Evolutionary conservation across 202 grass and related monocot genomes (phyloP), one percentile per base, ranked within the genome.

Genomic region (Saccharum hybrid): DNA sequence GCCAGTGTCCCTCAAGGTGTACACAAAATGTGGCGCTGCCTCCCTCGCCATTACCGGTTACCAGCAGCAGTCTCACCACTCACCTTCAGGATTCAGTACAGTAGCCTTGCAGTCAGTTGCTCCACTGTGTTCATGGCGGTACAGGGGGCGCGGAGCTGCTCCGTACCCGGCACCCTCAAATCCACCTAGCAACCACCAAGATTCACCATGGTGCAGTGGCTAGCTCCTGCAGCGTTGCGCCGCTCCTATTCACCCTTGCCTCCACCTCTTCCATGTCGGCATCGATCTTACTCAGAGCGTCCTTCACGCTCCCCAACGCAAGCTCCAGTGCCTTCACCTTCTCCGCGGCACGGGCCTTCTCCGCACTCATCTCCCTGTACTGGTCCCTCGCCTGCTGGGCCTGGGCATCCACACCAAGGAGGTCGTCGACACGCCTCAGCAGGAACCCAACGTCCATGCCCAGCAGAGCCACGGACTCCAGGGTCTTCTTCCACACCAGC

Each of bases 401-500:
- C 54, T 59, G 5, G 9, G 36, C 61, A 4, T 22, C 14, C 57
- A 89, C 57, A 46, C 30, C 16, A 2, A 89, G 83, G 7, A 89
- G 66, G 4, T 0, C 46, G 0, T 61, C 63, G 5, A 89, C 21
- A 0, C 78, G 78, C 42, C 67, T 66, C n/a, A 89, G 72, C 48
- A 89, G 54, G 73, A 89, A 89, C 0, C 3, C 66, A 0, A 89
- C 78, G 1, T 89, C 22, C 88, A 89, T 89, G 46, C 88, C 88
- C 37, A 89, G 78, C 16, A 77, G 28, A 60, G 77, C 66, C 3
- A 89, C 77, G 9, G 78, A 81, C 59, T 86, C 59, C 38, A 89
- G 60, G 15, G 83, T 86, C 73, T 73, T 89, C 83, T 82, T 89
- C 88, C 88, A 89, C n/a, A 86, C 12, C 21, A 82, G 38, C 7